These are phyloP conservation scores for Prunus yedoensis DNA, from an alignment of 331 rosid species.

Conservation along the genomic window DNA sequence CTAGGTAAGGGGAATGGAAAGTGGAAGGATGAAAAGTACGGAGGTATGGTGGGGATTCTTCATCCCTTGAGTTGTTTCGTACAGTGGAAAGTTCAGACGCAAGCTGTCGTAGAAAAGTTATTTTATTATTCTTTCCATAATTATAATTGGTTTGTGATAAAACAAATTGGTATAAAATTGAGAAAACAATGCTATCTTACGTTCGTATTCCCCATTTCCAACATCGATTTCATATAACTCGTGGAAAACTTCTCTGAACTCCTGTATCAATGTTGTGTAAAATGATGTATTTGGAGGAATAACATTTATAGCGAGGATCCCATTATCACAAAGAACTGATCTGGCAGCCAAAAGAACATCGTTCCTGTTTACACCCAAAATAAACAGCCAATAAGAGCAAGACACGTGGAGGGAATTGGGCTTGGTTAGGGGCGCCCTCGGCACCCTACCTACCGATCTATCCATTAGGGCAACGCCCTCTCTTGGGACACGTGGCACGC, in stretches of 20 bases:
- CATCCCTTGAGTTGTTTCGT: background rate
- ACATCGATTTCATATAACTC: slow-evolving; percentile 68
- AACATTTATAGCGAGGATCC: slow-evolving; percentile 63
- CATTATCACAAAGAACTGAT: slow-evolving; percentile 56
- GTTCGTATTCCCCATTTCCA: slow-evolving; percentile 39
- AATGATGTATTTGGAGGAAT: slow-evolving; percentile 54
- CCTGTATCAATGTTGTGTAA: slow-evolving; percentile 40
- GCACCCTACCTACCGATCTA: too few relatives aligned
- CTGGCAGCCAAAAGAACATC: slow-evolving; percentile 52
- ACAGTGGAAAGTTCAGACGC: background rate
- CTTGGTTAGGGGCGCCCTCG: too few relatives aligned
- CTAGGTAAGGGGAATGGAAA: background rate
- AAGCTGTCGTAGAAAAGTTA: too few relatives aligned
- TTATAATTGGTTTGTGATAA: background rate
- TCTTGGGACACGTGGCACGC: too few relatives aligned
- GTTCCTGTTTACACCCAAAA: too few relatives aligned
- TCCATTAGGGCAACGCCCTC: too few relatives aligned
- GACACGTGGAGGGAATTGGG: too few relatives aligned
- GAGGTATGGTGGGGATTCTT: background rate
- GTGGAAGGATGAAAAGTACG: background rate
- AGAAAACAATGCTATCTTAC: background rate
- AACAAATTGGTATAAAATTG: background rate
- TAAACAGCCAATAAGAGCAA: too few relatives aligned
- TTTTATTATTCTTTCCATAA: too few relatives aligned
- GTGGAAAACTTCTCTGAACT: slow-evolving; percentile 45